Percentiles rank a stretch among this genome's conserved stretches.
These are phyloP conservation scores for Mariannaea elegans DNA, from an alignment of 2,329 filamentous ascomycete genomes.

Conservation along the genomic window DNA sequence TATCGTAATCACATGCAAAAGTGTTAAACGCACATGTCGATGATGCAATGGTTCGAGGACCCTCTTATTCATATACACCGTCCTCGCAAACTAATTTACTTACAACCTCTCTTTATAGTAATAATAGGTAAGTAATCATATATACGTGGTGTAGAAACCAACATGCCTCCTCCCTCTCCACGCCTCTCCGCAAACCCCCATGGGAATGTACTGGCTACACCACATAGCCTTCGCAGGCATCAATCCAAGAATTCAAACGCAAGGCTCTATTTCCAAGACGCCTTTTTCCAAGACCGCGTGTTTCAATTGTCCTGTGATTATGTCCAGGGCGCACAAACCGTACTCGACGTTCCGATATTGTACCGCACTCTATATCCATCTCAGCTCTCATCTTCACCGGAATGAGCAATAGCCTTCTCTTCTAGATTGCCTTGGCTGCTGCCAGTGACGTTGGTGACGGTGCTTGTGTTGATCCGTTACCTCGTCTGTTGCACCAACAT, in stretches of 20 bases:
- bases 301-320: slow-evolving; percentile 6
- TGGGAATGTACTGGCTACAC: slow-evolving; percentile 2
- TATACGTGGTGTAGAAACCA: slow-evolving; percentile 35
- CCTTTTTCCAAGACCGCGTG: not conserved
- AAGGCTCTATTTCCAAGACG: slow-evolving; percentile 9
- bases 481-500: slow-evolving; percentile 64
- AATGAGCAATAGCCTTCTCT: slow-evolving; percentile 13
- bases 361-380: slow-evolving; percentile 10
- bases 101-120: slow-evolving; percentile 12
- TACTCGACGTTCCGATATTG: slow-evolving; percentile 3
- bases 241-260: slow-evolving; percentile 20
- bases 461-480: slow-evolving; percentile 38
- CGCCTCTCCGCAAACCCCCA: not conserved
- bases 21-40: slow-evolving; percentile 1
- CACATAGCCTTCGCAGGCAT: slow-evolving; percentile 6
- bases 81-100: too few relatives aligned
- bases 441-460: slow-evolving; percentile 43
- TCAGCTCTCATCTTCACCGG: slow-evolving; percentile 4
- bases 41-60: not conserved
- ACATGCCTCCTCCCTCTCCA: not conserved
- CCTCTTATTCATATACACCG: too few relatives aligned
- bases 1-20: slow-evolving; percentile 37
- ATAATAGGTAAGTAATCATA: slow-evolving; percentile 25
- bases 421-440: slow-evolving; percentile 46
- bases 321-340: slow-evolving; percentile 16